Evolutionary conservation across 176 grass and related monocot genomes (phyloP), one percentile per base, ranked within the genome.

Genomic region (Zoysia pacifica): DNA sequence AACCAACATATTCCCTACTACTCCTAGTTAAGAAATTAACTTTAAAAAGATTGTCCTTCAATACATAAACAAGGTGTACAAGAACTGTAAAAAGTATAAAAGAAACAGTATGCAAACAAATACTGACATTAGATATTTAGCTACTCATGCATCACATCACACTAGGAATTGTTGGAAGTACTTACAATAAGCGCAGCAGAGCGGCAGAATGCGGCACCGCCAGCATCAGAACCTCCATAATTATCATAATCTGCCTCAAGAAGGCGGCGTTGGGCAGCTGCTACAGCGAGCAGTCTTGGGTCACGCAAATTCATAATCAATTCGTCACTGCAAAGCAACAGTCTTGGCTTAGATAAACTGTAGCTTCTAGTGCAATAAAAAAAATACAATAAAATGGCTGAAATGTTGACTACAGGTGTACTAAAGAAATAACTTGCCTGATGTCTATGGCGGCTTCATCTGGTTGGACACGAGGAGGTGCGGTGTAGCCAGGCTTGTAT

Each of bases 181-280:
- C 87, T 92, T 78, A 97, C 94, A 80, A 97, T 97, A 68, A 97
- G 88, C 71, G 90, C 94, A 69, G 86, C 90, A 49, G 90, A 94
- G 76, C 94, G 94, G 69, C 82, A 90, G 84, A 97, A 92, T 68
- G 92, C 89, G 74, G 94, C 87, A 78, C 89, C 90, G 85, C 84
- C 83, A 47, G 90, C 94, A 90, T 92, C 91, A 6, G 86, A 78
- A 74, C 66, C 83, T 87, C 69, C 85, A 87, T 94, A 97, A 70
- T 90, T 92, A 66, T 97, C 85, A 11, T 94, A 94, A 70, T 97
- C 94, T 62, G 91, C 84, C 91, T 97, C 94, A 82, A 97, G 94
- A 86, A 93, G 80, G 77, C 85, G 91, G 6, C 67, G 91, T 15
- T 90, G 94, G 42, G 94, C 94, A 83, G 89, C 83, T 49, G 91